These are phyloP conservation scores for Geotrichum citri-aurantii DNA, from an alignment of 1,139 yeast genomes.

Conservation along the genomic window DNA sequence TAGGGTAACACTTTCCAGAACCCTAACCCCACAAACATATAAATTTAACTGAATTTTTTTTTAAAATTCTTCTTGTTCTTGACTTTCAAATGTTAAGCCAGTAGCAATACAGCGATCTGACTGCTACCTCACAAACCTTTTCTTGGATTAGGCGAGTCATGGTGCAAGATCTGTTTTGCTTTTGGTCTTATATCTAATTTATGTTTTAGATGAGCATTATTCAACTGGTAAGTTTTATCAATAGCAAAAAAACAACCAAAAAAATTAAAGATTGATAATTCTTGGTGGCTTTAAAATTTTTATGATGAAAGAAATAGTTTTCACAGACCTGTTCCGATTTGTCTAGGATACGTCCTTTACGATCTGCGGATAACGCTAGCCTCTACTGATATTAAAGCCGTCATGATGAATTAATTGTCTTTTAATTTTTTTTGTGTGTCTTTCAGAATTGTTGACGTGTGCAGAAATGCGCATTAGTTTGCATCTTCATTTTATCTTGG, in stretches of 20 bases:
- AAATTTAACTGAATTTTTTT: no score
- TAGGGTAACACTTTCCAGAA: not conserved
- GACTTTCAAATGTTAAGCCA: not conserved
- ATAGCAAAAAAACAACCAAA: not conserved
- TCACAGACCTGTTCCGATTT: slow-evolving; percentile 14
- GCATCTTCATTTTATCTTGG: no score
- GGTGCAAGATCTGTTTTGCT: not conserved
- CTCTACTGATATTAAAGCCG: slow-evolving; percentile 2
- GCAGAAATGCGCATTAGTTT: no score
- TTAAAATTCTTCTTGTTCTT: not conserved
- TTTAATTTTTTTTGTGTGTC: not conserved
- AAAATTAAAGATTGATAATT: not conserved
- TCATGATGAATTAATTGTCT: no score
- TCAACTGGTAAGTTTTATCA: not conserved
- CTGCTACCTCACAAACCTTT: not conserved
- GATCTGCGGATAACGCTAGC: slow-evolving; percentile 12
- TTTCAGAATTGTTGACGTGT: no score
- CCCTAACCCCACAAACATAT: not conserved
- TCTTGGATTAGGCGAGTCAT: not conserved
- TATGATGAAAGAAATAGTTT: slow-evolving; percentile 12
- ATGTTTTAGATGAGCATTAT: no score
- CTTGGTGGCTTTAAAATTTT: not conserved
- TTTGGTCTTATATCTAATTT: no score
- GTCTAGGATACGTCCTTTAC: not conserved
- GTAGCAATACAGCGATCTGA: not conserved